Evolutionary conservation across 148 eudicot genomes (phyloP).

Genomic region (Talinum fruticosum): DNA sequence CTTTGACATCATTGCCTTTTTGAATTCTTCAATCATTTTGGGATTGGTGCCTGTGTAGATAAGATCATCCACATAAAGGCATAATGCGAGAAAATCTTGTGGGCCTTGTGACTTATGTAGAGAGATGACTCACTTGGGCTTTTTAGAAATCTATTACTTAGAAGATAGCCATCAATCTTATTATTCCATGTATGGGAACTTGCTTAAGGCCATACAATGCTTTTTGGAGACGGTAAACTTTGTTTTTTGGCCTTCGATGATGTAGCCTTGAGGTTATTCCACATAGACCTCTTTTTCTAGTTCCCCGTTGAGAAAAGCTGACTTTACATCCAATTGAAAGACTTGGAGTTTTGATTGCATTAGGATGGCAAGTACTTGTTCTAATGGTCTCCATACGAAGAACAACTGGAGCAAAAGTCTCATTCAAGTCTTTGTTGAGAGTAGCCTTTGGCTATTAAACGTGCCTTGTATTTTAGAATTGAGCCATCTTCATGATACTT

Average conservation of each 20-base stretch:
- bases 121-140: constrained; percentile 13
- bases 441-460: constrained; percentile 15
- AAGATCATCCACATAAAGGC: constrained; percentile 9
- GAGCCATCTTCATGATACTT: constrained; percentile 17
- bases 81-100: background rate
- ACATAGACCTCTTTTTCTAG: constrained; percentile 25
- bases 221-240: background rate
- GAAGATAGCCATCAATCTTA: background rate
- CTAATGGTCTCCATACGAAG: constrained; percentile 15
- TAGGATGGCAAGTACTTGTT: background rate
- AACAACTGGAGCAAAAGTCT: constrained; percentile 15
- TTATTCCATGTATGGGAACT: background rate
- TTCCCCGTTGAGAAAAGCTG: constrained; percentile 15
- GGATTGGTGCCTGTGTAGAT: constrained; percentile 4
- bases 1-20: constrained; percentile 9
- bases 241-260: background rate
- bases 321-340: constrained; percentile 22
- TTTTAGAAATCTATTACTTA: constrained; percentile 3
- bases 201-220: background rate
- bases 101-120: constrained; percentile 11
- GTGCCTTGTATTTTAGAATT: constrained; percentile 11
- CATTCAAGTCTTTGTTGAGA: constrained; percentile 5
- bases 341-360: background rate
- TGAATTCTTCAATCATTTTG: constrained; percentile 3
- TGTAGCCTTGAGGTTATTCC: constrained; percentile 12